Evolutionary conservation across 441 rosid species (phyloP).

Genomic region (Croton setiger): DNA sequence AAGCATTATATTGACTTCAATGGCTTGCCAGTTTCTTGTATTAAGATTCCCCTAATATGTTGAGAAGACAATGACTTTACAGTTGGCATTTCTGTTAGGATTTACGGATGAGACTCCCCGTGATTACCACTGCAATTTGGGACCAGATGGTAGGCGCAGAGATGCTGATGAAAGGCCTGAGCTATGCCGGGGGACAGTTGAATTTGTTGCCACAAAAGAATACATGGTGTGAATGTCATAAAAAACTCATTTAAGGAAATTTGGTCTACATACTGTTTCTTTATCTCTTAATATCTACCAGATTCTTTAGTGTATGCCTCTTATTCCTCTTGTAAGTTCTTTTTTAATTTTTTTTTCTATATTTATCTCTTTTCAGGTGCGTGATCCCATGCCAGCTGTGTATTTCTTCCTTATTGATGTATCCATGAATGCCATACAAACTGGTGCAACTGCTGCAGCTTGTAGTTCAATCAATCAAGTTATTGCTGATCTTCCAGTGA

Average conservation of each 20-base stretch:
- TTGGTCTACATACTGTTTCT: neutral
- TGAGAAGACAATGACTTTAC: slow-evolving; percentile 19
- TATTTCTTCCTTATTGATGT: slow-evolving; percentile 90
- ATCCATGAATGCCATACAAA: slow-evolving; percentile 88
- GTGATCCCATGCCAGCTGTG: slow-evolving; percentile 96
- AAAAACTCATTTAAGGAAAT: neutral
- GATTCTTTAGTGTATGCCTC: slow-evolving; percentile 6
- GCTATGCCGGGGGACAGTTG: slow-evolving; percentile 91
- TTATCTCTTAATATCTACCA: neutral
- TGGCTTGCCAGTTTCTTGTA: slow-evolving; percentile 4
- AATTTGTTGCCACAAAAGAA: slow-evolving; percentile 87
- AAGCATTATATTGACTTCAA: slow-evolving; percentile 4
- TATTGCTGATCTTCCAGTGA: slow-evolving; percentile 86
- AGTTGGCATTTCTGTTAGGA: slow-evolving; percentile 41
- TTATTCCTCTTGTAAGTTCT: neutral
- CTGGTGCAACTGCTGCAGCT: slow-evolving; percentile 97
- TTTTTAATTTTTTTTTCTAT: slow-evolving; percentile 12
- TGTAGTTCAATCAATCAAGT: slow-evolving; percentile 91
- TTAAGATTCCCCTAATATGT: slow-evolving; percentile 9
- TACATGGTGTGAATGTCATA: slow-evolving; percentile 61
- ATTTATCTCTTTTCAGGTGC: slow-evolving; percentile 49
- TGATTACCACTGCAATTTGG: slow-evolving; percentile 93
- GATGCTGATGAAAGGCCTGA: slow-evolving; percentile 99
- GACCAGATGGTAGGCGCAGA: slow-evolving; percentile 97
- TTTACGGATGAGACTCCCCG: slow-evolving; percentile 90